These are phyloP conservation scores for Eutreptiella sp. DNA, from an alignment of 208 protist genomes.

Conservation along the genomic window DNA sequence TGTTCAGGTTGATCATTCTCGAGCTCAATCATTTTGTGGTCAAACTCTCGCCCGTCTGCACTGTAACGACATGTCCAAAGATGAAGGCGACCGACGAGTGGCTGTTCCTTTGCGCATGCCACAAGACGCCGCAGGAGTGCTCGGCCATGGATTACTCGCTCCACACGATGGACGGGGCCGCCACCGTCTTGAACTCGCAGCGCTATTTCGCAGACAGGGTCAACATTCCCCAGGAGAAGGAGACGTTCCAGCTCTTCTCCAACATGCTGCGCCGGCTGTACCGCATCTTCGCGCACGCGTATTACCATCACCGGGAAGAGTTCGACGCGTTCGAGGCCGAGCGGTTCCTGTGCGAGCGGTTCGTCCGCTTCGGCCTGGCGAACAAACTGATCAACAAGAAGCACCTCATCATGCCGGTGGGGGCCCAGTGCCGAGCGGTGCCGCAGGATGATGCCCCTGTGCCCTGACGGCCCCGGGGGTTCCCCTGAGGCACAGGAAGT, in stretches of 20 bases:
- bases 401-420: slow-evolving; percentile 15
- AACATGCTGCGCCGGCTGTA: slow-evolving; percentile 50
- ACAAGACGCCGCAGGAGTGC: slow-evolving; percentile 54
- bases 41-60: slow-evolving; percentile 32
- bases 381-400: slow-evolving; percentile 14
- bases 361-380: not conserved
- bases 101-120: slow-evolving; percentile 57
- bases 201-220: slow-evolving; percentile 47
- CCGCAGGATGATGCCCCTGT: too few relatives aligned
- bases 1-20: slow-evolving; percentile 29
- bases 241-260: slow-evolving; percentile 40
- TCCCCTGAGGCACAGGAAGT: too few relatives aligned
- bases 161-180: slow-evolving; percentile 54
- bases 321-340: slow-evolving; percentile 46
- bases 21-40: slow-evolving; percentile 38
- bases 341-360: slow-evolving; percentile 12
- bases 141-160: slow-evolving; percentile 60
- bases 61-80: slow-evolving; percentile 30
- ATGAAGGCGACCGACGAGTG: slow-evolving; percentile 58
- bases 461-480: too few relatives aligned
- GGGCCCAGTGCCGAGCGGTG: too few relatives aligned
- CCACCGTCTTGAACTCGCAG: slow-evolving; percentile 47
- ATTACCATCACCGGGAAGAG: slow-evolving; percentile 44
- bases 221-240: slow-evolving; percentile 17
- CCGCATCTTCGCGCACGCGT: slow-evolving; percentile 59